These are phyloP conservation scores for Sanghuangporus weigelae DNA, from an alignment of 1,284 basidiomycete species.

Conservation along the genomic window DNA sequence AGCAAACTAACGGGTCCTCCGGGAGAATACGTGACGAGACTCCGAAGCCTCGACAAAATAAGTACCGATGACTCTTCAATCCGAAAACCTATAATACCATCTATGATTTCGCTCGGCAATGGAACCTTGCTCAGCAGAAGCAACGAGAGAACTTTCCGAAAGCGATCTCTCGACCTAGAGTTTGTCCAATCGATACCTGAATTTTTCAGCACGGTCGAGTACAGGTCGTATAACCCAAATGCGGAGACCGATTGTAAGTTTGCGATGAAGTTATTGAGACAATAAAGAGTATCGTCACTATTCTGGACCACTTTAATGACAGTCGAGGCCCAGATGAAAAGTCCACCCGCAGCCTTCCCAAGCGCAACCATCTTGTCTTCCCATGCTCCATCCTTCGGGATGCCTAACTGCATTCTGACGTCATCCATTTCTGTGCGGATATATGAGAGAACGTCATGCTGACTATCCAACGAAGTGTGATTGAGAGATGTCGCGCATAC, in stretches of 20 bases:
- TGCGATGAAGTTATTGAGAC: background rate
- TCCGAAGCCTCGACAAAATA: background rate
- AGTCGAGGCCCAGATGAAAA: slow-evolving; percentile 28
- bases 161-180: background rate
- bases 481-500: background rate
- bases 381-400: background rate
- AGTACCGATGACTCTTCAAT: background rate
- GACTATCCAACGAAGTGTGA: background rate
- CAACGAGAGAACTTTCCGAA: background rate
- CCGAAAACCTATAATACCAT: background rate
- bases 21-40: background rate
- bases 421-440: background rate
- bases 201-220: background rate
- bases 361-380: slow-evolving; percentile 19
- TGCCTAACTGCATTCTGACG: background rate
- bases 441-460: background rate
- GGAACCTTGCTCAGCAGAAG: background rate
- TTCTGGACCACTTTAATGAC: slow-evolving; percentile 21
- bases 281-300: background rate
- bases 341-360: slow-evolving; percentile 21
- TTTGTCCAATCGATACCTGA: background rate
- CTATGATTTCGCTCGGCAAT: background rate
- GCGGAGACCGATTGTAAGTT: background rate
- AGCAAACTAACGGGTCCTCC: background rate
- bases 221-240: background rate